These are phyloP conservation scores for Fusarium sp. DNA, from an alignment of 2,329 filamentous ascomycete species.

Conservation along the genomic window DNA sequence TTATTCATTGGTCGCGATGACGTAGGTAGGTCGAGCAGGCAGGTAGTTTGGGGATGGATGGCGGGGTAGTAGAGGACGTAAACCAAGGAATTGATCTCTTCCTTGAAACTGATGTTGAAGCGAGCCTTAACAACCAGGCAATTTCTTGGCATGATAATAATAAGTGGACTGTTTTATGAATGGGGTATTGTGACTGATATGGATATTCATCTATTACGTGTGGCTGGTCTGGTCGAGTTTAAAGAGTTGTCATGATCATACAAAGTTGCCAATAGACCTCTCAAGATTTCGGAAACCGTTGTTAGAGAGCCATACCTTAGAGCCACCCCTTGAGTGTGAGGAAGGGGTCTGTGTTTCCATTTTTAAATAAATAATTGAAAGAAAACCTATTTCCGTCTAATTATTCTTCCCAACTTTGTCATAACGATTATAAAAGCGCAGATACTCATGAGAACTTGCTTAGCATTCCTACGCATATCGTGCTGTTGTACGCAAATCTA, in stretches of 20 bases:
- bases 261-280: not conserved
- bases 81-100: not conserved
- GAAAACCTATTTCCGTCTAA: not conserved
- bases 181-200: not conserved
- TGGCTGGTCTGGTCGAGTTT: not conserved
- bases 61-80: not conserved
- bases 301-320: not conserved
- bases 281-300: not conserved
- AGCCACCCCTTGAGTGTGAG: not conserved
- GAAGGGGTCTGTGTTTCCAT: not conserved
- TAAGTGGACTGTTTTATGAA: not conserved
- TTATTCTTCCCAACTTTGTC: not conserved
- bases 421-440: not conserved
- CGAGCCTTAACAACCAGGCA: not conserved
- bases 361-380: not conserved
- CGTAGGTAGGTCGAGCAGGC: conserved; percentile 19
- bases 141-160: not conserved
- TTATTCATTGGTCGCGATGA: conserved; percentile 48
- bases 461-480: not conserved
- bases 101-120: not conserved
- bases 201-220: not conserved
- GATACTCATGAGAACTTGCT: not conserved
- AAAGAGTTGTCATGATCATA: not conserved
- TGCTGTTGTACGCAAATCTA: not conserved
- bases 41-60: not conserved